Evolutionary conservation across 257 asterid species (phyloP), one percentile per base, ranked within the genome.

Genomic region (Linaria vulgaris): DNA sequence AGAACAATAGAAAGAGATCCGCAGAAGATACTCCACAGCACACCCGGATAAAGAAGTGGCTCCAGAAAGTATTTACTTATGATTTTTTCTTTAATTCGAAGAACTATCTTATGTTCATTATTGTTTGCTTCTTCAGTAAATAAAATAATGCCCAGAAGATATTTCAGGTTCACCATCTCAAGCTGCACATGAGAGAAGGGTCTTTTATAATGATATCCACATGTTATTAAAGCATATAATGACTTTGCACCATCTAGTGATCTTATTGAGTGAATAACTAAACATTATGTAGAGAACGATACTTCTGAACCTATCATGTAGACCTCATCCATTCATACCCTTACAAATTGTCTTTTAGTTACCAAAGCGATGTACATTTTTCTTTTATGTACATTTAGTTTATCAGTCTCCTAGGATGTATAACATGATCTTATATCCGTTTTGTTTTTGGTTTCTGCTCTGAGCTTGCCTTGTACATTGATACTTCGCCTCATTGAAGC

Each of bases 31-130:
- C 86, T 19, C 67, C 80, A 57, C 96, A 82, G 82, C 90, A 79
- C 78, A 80, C 88, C 61, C 80, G 87, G 63, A 78, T 87, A 61
- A 90, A 84, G 80, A 87, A 90, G 76, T 90, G 97, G 99, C 79
- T 90, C 54, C 95, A 90, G 69, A 83, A 85, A 97, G 99, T 85
- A 51, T 71, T n/a, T 27, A 27, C 34, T 27, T 27, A 2, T 27
- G 38, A 9, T 14, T 38, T 46, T 6, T 9, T 30, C 17, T 19
- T 69, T 62, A 58, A 12, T 54, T 41, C 24, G 63, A 43, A 41
- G n/a, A 8, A 61, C 64, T 60, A 11, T 25, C 22, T 44, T 57
- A 17, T 41, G 52, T 31, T 31, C 12, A 34, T 37, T 22, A 46
- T 7, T 45, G 5, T 67, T 63, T 51, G 50, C 44, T 23, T 31